phyloP scores from a whole-genome alignment of 352 stramenopile species.

The Globisporangium radiosum region DNA sequence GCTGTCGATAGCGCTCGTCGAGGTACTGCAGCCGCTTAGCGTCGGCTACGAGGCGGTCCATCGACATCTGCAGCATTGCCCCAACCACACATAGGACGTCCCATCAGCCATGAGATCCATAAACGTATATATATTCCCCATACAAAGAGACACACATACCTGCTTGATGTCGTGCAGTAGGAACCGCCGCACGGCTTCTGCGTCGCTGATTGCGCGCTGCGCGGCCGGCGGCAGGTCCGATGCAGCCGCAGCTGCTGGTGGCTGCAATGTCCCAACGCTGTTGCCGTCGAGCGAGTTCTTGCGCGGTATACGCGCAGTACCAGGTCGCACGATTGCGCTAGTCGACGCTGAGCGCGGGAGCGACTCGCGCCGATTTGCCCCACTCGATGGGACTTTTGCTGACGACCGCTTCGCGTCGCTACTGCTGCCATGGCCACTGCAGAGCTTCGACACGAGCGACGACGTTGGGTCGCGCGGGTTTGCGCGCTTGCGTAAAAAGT shows the following conservation, averaged over 20 bases:
- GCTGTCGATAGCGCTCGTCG: slow-evolving; percentile 6
- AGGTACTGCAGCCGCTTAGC: slow-evolving; percentile 69
- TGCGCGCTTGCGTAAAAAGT: slow-evolving; percentile 17
- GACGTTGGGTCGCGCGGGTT: slow-evolving; percentile 32
- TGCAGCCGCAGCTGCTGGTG: slow-evolving; percentile 12
- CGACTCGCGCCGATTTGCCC: slow-evolving; percentile 6
- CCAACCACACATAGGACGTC: background rate
- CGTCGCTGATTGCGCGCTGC: slow-evolving; percentile 35
- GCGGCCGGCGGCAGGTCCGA: slow-evolving; percentile 17
- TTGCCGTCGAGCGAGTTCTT: slow-evolving; percentile 25
- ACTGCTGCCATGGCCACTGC: slow-evolving; percentile 26
- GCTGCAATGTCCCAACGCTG: slow-evolving; percentile 12
- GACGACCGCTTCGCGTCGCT: slow-evolving; percentile 18
- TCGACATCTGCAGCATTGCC: slow-evolving; percentile 49
- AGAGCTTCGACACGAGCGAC: slow-evolving; percentile 8
- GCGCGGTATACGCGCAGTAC: slow-evolving; percentile 3
- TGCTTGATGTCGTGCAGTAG: slow-evolving; percentile 64
- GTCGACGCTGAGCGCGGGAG: slow-evolving; percentile 18
- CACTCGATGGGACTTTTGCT: background rate
- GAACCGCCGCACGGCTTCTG: slow-evolving; percentile 54
- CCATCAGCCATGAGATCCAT: no score
- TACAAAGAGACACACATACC: slow-evolving; percentile 17
- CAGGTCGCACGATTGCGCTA: slow-evolving; percentile 22
- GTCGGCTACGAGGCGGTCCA: slow-evolving; percentile 71
- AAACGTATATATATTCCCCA: no score